Evolutionary conservation across 192 early-diverging fungal species (phyloP), one percentile per base, ranked within the genome.

Genomic region (Linnemannia schmuckeri): DNA sequence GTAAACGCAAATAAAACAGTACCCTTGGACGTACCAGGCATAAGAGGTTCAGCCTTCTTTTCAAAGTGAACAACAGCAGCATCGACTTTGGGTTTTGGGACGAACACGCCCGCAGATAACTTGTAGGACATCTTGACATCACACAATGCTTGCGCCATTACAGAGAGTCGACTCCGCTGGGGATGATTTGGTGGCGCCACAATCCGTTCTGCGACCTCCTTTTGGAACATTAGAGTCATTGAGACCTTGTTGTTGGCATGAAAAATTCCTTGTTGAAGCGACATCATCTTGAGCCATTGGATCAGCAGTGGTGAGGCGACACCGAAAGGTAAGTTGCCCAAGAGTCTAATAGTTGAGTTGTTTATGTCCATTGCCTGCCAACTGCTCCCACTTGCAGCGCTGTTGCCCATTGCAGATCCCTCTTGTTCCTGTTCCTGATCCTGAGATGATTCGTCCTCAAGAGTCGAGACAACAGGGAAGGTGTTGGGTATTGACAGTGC

Each of bases 221-320:
- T 93, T 86, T 96, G 96, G 85, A 96, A 96, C 96, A 96, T 96
- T 30, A 96, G 87, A 30, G 95, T 93, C 95, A 96, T 96, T 33
- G 91, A 90, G n/a, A 87, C 79, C 0, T 75, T 70, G 37, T 87
- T 87, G 10, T 81, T 69, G 30, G 80, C 68, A 10, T 88, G 84
- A 72, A 96, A 96, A 33, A 96, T 88, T 0, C 96, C 96, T 57
- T 93, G 75, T 40, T 70, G 77, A 12, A 78, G 63, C 1, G 91
- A 86, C 76, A 94, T 84, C 89, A 90, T 82, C 69, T 94, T 91
- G 54, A 96, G 88, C 93, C 94, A 96, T 88, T 96, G 94, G 40
- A 94, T 77, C 44, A 97, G 82, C 37, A 97, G 72, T 35, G 93
- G 94, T 0, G 94, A 93, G 10, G 95, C 94, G 20, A 97, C 88